Percentiles rank a stretch among this genome's conserved stretches.
Evolutionary conservation across 2,329 filamentous ascomycete genomes (phyloP).

Genomic region (Cercospora sp.): DNA sequence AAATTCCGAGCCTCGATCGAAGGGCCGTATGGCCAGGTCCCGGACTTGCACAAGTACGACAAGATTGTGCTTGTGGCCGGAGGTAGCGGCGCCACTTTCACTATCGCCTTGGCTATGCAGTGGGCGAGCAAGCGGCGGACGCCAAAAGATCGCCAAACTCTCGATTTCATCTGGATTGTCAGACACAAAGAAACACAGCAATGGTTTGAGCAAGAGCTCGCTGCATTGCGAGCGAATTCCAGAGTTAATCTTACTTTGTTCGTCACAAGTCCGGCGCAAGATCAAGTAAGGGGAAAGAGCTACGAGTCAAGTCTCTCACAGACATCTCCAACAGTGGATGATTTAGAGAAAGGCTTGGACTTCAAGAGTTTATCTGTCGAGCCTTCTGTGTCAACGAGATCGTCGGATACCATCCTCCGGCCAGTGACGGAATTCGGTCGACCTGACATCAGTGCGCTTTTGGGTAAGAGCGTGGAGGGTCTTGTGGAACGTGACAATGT

Average conservation of each 20-base stretch:
- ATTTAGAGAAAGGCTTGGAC: conserved; percentile 8
- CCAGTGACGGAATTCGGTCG: conserved; percentile 5
- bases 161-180: conserved; percentile 46
- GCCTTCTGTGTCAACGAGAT: conserved; percentile 1
- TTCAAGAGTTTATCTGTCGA: conserved; percentile 1
- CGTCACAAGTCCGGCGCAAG: conserved; percentile 43
- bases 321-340: neutral
- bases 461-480: conserved; percentile 15
- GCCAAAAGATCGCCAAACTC: conserved; percentile 49
- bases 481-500: conserved; percentile 16
- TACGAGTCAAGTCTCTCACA: neutral
- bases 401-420: neutral
- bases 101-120: conserved; percentile 57
- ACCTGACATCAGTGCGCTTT: conserved; percentile 14
- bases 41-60: conserved; percentile 57
- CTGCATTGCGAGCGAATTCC: conserved; percentile 46
- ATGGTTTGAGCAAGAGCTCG: conserved; percentile 57
- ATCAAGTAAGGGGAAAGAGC: neutral
- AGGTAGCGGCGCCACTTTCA: conserved; percentile 61
- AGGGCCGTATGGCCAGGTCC: conserved; percentile 35
- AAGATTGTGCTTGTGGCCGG: conserved; percentile 61
- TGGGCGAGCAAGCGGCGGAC: conserved; percentile 35
- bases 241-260: conserved; percentile 55
- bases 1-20: conserved; percentile 29
- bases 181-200: conserved; percentile 37